Base-by-base conservation (phyloP, 129 eudicot genomes). In the Chrysanthemum seticuspe region DNA sequence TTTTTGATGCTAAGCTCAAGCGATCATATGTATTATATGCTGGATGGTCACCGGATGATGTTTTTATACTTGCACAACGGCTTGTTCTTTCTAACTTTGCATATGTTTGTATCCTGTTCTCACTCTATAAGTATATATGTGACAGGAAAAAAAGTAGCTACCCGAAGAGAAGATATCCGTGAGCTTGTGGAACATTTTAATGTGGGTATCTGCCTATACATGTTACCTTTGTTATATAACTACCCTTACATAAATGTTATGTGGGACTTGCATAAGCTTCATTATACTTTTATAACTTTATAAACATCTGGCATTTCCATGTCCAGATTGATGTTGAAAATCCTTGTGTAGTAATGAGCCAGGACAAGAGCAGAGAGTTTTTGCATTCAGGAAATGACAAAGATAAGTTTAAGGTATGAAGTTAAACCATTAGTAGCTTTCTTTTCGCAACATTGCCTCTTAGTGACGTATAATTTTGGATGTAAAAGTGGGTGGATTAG, bases 331-430 rank as follows among this genome's bases (percentile, higher is more conserved):
- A 95, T 86, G 99, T 95, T 49, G 99, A 95, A 62, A 95, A 95
- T 88, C 99, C 99, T 15, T 95, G 99, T 74, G 96, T 90, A 34
- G 85, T 95, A 56, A 90, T 95, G 99, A 90, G 88, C 67, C 99
- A 95, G 84, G 99, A 95, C 80, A 95, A 90, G 86, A 95, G 99
- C 75, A 78, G 99, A 77, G 99, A 95, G 79, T 95, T 95, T 83
- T 80, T 95, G 73, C 97, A 95, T 85, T 95, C 99, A 15, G 99
- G 99, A 67, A 95, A 84, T 65, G 87, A 83, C 68, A 95, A 88
- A 84, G 99, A 95, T 74, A 95, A 91, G 71, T 95, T 95, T 78
- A 90, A 91, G 97, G 99, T 95, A 75, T 45, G 64, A 69, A 19
- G 34, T 65, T 65, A 45, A 70, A 64, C 53, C 57, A 78, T 67